Evolutionary conservation across 148 eudicot genomes (phyloP), one percentile per base, ranked within the genome.

Genomic region (Agrostemma githago): DNA sequence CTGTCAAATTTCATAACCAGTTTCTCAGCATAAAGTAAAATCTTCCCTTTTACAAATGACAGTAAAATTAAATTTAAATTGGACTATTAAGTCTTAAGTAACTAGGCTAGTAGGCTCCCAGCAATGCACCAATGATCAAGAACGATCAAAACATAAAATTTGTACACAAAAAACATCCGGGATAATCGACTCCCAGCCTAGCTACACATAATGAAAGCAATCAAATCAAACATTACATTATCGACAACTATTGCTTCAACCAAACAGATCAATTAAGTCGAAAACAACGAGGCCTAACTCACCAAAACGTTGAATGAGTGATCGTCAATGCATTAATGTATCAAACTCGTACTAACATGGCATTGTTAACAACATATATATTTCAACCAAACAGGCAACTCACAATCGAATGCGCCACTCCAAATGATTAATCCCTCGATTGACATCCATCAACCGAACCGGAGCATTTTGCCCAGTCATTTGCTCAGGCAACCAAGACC

Each of bases 381-480:
- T 12, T 53, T 40, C 34, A 62, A 54, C 71, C 40, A 20, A 8
- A 19, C 40, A 53, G 54, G 44, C 38, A 58, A 87, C 96, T 90
- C 81, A 95, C 99, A 95, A 62, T 43, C 83, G 87, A 58, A 95
- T 88, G 60, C 99, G 86, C 99, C 97, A 95, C 7, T 85, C 84
- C 48, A 61, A 21, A 53, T 83, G 80, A 79, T 87, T 82, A 63
- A 90, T 70, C 81, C 88, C 81, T 11, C 87, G 85, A 60, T 78
- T 88, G 46, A 95, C 96, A 67, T 95, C 97, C 41, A 74, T 71
- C 82, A 95, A 83, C 84, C 87, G 87, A 77, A 90, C 63, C 2
- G 99, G 99, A 34, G 56, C 72, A 60, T 79, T 54, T 10, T 66
- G 83, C 15, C 62, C 83, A 11, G 66, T 71, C 71, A 71, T 70